phyloP scores from a whole-genome alignment of 2,329 filamentous ascomycete species.

The Aureobasidium sp. region DNA sequence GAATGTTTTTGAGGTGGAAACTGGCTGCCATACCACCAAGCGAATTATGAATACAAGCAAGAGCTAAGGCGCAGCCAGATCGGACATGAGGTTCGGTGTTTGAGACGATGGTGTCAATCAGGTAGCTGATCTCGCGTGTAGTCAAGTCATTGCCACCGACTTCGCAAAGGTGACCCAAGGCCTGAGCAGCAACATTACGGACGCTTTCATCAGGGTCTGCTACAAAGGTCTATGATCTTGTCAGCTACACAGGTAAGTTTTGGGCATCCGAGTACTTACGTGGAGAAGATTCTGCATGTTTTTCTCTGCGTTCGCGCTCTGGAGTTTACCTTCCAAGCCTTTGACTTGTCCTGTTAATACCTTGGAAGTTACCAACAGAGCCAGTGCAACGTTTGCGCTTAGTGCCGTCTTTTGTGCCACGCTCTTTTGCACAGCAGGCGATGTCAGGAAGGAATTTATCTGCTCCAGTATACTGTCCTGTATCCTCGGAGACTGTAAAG shows the following conservation, averaged over 20 bases:
- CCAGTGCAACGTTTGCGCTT: constrained; percentile 79
- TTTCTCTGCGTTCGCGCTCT: constrained; percentile 69
- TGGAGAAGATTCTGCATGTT: constrained; percentile 63
- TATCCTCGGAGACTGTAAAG: constrained; percentile 80
- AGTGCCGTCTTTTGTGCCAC: constrained; percentile 85
- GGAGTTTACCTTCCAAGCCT: constrained; percentile 75
- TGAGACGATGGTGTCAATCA: constrained; percentile 88
- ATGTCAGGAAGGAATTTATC: constrained; percentile 81
- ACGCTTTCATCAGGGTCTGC: constrained; percentile 79
- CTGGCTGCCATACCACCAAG: constrained; percentile 97
- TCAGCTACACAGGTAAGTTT: not conserved
- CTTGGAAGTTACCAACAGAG: constrained; percentile 71
- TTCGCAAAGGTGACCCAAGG: constrained; percentile 77
- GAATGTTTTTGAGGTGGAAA: constrained; percentile 91
- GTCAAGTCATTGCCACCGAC: constrained; percentile 83
- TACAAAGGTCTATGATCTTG: constrained; percentile 54
- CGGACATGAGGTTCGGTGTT: constrained; percentile 90
- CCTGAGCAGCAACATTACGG: constrained; percentile 76
- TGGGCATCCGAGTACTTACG: constrained; percentile 45
- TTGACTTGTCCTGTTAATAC: constrained; percentile 59
- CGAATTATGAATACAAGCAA: constrained; percentile 89
- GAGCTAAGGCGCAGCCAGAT: constrained; percentile 86
- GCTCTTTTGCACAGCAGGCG: constrained; percentile 78
- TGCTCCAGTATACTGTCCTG: constrained; percentile 96
- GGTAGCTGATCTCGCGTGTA: constrained; percentile 77